Conservation (phyloP, 2,329 filamentous ascomycete species). For the Lomentospora prolificans region DNA sequence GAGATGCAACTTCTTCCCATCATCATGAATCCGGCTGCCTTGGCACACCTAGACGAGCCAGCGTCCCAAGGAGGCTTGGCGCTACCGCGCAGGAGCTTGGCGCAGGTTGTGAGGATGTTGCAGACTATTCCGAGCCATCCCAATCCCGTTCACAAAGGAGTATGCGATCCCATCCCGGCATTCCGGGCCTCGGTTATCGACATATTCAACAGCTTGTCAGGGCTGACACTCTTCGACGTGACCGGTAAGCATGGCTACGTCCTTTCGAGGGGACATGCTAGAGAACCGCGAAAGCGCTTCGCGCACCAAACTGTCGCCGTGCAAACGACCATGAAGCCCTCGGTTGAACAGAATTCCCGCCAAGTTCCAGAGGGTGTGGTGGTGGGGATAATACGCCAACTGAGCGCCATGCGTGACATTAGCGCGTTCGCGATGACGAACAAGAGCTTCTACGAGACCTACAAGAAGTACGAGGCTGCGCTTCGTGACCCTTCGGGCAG, state of each 20-base stretch:
- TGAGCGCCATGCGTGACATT: slow-evolving; percentile 31
- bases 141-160: slow-evolving; percentile 27
- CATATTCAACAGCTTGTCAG: slow-evolving; percentile 39
- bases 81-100: slow-evolving; percentile 27
- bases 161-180: slow-evolving; percentile 39
- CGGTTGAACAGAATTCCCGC: neutral
- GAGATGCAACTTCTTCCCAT: slow-evolving; percentile 34
- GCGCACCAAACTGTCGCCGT: neutral
- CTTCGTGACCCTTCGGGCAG: neutral
- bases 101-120: slow-evolving; percentile 33
- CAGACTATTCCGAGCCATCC: slow-evolving; percentile 34
- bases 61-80: slow-evolving; percentile 10
- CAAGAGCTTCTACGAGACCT: slow-evolving; percentile 32
- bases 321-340: neutral
- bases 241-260: slow-evolving; percentile 41
- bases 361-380: slow-evolving; percentile 25
- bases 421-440: slow-evolving; percentile 31
- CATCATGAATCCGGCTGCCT: slow-evolving; percentile 23
- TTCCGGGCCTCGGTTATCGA: slow-evolving; percentile 38
- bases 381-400: slow-evolving; percentile 28
- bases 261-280: slow-evolving; percentile 27
- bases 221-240: slow-evolving; percentile 38
- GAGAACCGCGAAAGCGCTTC: slow-evolving; percentile 24
- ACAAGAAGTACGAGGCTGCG: slow-evolving; percentile 29
- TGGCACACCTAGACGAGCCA: slow-evolving; percentile 10